Evolutionary conservation across 1,284 basidiomycete genomes (phyloP).

Genomic region (Vanrija sp.): DNA sequence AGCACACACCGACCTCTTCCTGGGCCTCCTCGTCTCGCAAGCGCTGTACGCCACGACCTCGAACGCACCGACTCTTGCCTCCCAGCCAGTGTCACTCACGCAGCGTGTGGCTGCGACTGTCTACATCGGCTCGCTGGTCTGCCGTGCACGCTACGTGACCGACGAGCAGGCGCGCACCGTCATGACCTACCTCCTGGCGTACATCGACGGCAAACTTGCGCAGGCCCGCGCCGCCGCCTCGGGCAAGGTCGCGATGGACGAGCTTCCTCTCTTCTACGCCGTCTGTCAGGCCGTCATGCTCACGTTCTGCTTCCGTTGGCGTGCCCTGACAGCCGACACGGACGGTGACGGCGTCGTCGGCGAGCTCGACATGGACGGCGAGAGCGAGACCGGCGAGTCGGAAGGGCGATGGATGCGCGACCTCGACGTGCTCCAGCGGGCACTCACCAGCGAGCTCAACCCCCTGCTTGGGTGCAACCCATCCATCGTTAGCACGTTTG

Average conservation of each 20-base stretch:
- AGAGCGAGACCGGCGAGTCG: slow-evolving; percentile 52
- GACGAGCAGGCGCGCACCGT: slow-evolving; percentile 70
- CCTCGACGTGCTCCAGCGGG: slow-evolving; percentile 72
- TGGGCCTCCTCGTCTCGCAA: slow-evolving; percentile 84
- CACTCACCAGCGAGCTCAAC: slow-evolving; percentile 78
- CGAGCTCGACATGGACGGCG: slow-evolving; percentile 50
- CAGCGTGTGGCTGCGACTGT: slow-evolving; percentile 78
- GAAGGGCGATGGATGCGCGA: slow-evolving; percentile 75
- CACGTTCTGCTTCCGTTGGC: slow-evolving; percentile 98
- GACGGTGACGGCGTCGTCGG: slow-evolving; percentile 58
- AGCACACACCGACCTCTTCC: slow-evolving; percentile 87
- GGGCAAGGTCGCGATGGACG: slow-evolving; percentile 37
- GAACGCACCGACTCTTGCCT: slow-evolving; percentile 20
- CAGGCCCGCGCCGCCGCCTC: slow-evolving; percentile 53
- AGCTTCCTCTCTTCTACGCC: slow-evolving; percentile 74
- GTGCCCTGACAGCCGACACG: slow-evolving; percentile 44
- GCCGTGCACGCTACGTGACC: slow-evolving; percentile 82
- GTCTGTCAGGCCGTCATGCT: slow-evolving; percentile 90
- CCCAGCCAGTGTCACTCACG: slow-evolving; percentile 32
- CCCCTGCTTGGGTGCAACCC: slow-evolving; percentile 86
- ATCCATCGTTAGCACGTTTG: slow-evolving; percentile 89
- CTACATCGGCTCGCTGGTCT: slow-evolving; percentile 89
- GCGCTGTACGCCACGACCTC: slow-evolving; percentile 78
- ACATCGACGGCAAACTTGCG: slow-evolving; percentile 70
- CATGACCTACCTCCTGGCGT: slow-evolving; percentile 77